These are phyloP conservation scores for Stemphylium beticola DNA, from an alignment of 2,329 filamentous ascomycete genomes.

Conservation along the genomic window DNA sequence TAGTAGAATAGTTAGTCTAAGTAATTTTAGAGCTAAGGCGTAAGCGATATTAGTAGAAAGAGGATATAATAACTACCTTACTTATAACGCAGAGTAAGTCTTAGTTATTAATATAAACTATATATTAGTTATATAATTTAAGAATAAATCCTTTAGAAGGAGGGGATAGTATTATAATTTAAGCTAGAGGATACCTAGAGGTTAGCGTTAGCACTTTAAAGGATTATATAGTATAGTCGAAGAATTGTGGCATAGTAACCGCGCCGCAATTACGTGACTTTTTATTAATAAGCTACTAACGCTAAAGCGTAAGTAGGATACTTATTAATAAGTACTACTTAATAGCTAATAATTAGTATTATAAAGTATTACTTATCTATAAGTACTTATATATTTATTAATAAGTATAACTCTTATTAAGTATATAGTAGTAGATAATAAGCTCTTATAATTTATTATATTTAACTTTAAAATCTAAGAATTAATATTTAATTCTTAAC, in stretches of 20 bases:
- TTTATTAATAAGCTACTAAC: neutral
- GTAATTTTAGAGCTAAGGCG: neutral
- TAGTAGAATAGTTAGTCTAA: neutral
- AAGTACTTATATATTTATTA: too few relatives aligned
- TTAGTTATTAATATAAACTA: neutral
- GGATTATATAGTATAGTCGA: neutral
- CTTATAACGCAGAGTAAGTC: neutral
- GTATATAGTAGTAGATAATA: too few relatives aligned
- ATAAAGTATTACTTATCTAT: too few relatives aligned
- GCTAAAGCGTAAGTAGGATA: too few relatives aligned
- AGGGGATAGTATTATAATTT: neutral
- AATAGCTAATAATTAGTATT: too few relatives aligned
- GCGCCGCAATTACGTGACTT: neutral
- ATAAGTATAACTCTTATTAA: too few relatives aligned
- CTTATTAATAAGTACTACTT: too few relatives aligned
- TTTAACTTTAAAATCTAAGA: too few relatives aligned
- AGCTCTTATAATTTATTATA: too few relatives aligned
- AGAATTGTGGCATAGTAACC: neutral
- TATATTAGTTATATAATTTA: neutral
- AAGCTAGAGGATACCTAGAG: neutral
- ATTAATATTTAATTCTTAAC: too few relatives aligned
- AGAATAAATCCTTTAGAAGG: neutral
- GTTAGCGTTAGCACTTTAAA: neutral
- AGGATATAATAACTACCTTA: too few relatives aligned
- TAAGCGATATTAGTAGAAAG: neutral